Evolutionary conservation across 768 basidiomycete species (phyloP), one percentile per base, ranked within the genome.

Genomic region (Suillus americanus): DNA sequence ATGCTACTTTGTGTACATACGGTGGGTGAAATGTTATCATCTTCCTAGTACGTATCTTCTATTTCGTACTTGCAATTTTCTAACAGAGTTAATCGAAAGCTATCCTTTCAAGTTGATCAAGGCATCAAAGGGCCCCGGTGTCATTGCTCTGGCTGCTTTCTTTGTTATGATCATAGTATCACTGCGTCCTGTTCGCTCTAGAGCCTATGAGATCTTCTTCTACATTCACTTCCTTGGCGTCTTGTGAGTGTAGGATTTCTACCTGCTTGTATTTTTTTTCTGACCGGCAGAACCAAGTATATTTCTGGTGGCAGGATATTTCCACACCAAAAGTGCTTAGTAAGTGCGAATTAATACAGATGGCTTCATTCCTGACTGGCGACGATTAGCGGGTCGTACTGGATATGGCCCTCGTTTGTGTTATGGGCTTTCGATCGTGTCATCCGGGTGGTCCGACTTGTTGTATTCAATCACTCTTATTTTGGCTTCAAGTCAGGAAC

Each of bases 381-480:
- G n/a, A 18, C 18, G 20, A 23, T 28, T 46, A 77, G 77, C 13
- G 67, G 68, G 62, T 61, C 70, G 20, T 46, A 65, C 14, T 82
- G 79, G 62, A 69, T 85, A 35, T 86, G 82, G 81, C 84, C 85
- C 4, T 74, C 80, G 0, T 78, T 88, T 66, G 61, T 83, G 61
- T 65, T 88, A 63, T 87, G 85, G 86, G 83, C 78, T 2, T 64
- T 85, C 23, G 86, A 88, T 67, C 80, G 84, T 48, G 61, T 79
- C 38, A 67, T 86, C 54, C 83, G 86, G 30, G 37, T 77, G 13
- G 30, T 78, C 16, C 81, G 85, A 25, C 70, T 40, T 40, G 38
- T 40, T 40, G 38, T 14, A 40, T 40, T 40, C 38, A 40, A 40
- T 40, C 13, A 40, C 38, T 40, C 38, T 40, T 40, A 40, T 4